A percentile compares a stretch with the other conserved stretches of the same genome.
Conservation (phyloP, 495 filamentous ascomycete genomes). For the Aspergillus nidulans region DNA sequence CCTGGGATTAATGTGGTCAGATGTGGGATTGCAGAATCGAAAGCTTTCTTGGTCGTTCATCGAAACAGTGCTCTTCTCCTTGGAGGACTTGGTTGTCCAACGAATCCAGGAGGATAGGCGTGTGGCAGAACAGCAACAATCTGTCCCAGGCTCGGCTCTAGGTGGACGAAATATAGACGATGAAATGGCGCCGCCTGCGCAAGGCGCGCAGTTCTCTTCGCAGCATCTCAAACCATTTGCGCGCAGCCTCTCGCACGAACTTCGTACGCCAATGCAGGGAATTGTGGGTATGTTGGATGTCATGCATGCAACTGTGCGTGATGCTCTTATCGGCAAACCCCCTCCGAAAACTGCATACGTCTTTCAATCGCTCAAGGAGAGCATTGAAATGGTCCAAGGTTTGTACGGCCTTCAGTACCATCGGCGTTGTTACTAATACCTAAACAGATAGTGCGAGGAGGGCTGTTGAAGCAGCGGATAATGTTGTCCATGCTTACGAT, state of each 20-base stretch:
- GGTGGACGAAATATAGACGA: slow-evolving; percentile 33
- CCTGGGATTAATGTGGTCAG: slow-evolving; percentile 72
- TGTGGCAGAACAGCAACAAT: slow-evolving; percentile 27
- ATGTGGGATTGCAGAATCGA: slow-evolving; percentile 53
- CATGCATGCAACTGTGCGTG: slow-evolving; percentile 74
- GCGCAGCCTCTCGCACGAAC: slow-evolving; percentile 71
- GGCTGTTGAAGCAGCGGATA: slow-evolving; percentile 77
- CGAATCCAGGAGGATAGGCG: slow-evolving; percentile 50
- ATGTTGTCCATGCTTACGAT: slow-evolving; percentile 84
- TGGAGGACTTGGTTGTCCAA: slow-evolving; percentile 66
- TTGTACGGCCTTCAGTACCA: slow-evolving; percentile 1
- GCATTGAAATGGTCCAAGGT: slow-evolving; percentile 71
- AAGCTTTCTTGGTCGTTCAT: slow-evolving; percentile 64
- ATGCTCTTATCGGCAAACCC: slow-evolving; percentile 56
- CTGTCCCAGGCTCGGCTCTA: slow-evolving; percentile 16
- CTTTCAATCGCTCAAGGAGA: slow-evolving; percentile 62
- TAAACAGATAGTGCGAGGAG: slow-evolving; percentile 62
- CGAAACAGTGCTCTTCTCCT: slow-evolving; percentile 69
- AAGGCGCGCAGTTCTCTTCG: slow-evolving; percentile 36
- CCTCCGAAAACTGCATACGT: slow-evolving; percentile 48
- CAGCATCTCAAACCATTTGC: slow-evolving; percentile 76
- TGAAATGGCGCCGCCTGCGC: slow-evolving; percentile 18
- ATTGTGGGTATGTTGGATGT: slow-evolving; percentile 83
- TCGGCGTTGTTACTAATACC: background rate
- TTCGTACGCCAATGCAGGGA: slow-evolving; percentile 81